Percentiles rank a stretch among this genome's conserved stretches.
phyloP scores from a whole-genome alignment of 345 rosid species.

The Erodium maritimum region DNA sequence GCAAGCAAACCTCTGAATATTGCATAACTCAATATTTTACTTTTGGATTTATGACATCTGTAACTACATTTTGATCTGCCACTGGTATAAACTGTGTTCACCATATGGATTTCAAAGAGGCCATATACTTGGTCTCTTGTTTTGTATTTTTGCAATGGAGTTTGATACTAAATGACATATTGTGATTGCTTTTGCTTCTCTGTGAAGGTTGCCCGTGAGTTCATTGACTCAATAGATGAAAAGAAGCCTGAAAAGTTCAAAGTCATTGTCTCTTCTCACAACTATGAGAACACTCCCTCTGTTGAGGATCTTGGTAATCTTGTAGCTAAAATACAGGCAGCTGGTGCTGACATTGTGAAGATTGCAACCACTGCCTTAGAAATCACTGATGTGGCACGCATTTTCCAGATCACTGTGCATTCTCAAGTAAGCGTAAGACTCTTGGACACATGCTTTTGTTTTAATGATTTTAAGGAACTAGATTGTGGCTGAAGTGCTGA shows the following conservation, averaged over 20 bases:
- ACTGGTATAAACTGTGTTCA: not conserved
- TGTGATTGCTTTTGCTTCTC: not conserved
- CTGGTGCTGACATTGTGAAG: constrained; percentile 90
- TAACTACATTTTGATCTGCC: not conserved
- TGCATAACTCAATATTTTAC: not conserved
- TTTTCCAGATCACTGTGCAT: constrained; percentile 73
- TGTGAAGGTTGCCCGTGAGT: constrained; percentile 62
- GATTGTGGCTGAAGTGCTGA: not conserved
- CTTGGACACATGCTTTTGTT: not conserved
- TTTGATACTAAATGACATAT: not conserved
- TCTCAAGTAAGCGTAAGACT: constrained; percentile 54
- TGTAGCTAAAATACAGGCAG: constrained; percentile 53
- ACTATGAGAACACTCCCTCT: constrained; percentile 73
- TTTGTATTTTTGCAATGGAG: not conserved
- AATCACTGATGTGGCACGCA: constrained; percentile 73
- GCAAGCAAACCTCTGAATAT: not conserved
- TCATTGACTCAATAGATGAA: constrained; percentile 40
- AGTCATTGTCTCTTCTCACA: constrained; percentile 81
- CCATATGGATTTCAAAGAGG: not conserved
- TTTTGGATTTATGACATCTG: not conserved
- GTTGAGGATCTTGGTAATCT: constrained; percentile 70
- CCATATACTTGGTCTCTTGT: not conserved
- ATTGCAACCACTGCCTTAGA: constrained; percentile 82
- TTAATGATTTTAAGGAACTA: not conserved
- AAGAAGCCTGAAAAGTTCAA: constrained; percentile 61